Conservation (phyloP, 106 monocot genomes). For the Dioscorea zingiberensis region DNA sequence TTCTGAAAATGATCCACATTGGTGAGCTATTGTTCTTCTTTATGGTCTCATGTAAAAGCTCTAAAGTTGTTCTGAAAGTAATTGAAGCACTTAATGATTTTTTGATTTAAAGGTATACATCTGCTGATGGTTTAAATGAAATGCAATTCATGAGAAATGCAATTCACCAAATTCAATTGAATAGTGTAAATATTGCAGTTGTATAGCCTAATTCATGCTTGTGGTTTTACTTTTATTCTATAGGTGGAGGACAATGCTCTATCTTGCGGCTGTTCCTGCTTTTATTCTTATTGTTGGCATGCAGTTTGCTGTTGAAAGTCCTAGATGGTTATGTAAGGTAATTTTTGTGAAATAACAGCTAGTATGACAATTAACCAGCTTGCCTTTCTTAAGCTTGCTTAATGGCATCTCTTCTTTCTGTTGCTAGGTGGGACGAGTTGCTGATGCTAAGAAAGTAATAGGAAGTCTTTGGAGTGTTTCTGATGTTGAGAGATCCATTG, state of each 20-base stretch:
- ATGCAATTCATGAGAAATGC: too few relatives aligned
- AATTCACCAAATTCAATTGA: too few relatives aligned
- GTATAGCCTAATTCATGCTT: too few relatives aligned
- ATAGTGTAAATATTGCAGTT: too few relatives aligned
- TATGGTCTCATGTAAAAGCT: too few relatives aligned
- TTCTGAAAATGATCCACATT: conserved; percentile 83
- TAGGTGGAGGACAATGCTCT: conserved; percentile 88
- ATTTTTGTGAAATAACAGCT: neutral
- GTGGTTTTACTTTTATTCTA: too few relatives aligned
- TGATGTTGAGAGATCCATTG: conserved; percentile 60
- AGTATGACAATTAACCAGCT: neutral
- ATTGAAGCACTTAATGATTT: too few relatives aligned
- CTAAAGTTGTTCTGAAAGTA: too few relatives aligned
- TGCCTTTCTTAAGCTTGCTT: too few relatives aligned
- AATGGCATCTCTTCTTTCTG: neutral
- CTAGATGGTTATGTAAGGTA: conserved; percentile 93
- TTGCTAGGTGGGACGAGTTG: conserved; percentile 59
- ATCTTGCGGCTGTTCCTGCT: conserved; percentile 56
- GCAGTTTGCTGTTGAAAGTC: conserved; percentile 94
- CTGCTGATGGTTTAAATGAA: too few relatives aligned
- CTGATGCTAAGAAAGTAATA: conserved; percentile 57
- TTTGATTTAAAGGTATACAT: too few relatives aligned
- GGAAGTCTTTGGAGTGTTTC: conserved; percentile 47
- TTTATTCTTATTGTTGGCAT: conserved; percentile 66
- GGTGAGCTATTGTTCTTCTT: conserved; percentile 34